phyloP scores from a whole-genome alignment of 768 basidiomycete species.

The Amanita exitialis region DNA sequence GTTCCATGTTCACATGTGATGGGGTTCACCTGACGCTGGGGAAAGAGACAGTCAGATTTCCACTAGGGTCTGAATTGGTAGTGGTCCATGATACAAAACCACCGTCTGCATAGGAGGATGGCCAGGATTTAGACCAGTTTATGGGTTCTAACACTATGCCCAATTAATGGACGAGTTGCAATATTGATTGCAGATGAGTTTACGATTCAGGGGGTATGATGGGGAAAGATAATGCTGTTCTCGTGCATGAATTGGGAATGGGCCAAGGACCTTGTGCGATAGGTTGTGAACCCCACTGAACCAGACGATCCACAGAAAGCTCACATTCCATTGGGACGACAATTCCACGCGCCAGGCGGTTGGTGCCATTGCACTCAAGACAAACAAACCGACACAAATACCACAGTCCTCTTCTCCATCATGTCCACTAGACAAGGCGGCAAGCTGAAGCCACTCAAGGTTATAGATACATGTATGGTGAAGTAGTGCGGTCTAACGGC shows the following conservation, averaged over 20 bases:
- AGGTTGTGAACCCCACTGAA: slow-evolving; percentile 14
- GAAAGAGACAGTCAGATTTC: slow-evolving; percentile 51
- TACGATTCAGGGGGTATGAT: slow-evolving; percentile 60
- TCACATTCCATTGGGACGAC: slow-evolving; percentile 15
- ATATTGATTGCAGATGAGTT: slow-evolving; percentile 11
- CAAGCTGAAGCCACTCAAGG: slow-evolving; percentile 85
- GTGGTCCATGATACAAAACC: slow-evolving; percentile 52
- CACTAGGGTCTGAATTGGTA: slow-evolving; percentile 27
- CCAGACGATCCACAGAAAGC: slow-evolving; percentile 23
- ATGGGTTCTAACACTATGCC: slow-evolving; percentile 38
- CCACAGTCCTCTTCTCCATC: slow-evolving; percentile 7
- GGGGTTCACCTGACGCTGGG: slow-evolving; percentile 43
- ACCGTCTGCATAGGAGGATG: slow-evolving; percentile 60
- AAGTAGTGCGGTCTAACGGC: background rate
- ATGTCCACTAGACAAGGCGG: slow-evolving; percentile 73
- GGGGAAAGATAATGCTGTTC: slow-evolving; percentile 81
- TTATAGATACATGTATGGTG: slow-evolving; percentile 13
- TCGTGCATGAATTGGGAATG: slow-evolving; percentile 76
- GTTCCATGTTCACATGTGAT: background rate
- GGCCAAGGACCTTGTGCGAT: slow-evolving; percentile 45
- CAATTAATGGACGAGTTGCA: slow-evolving; percentile 1
- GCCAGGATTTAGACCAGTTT: slow-evolving; percentile 39
- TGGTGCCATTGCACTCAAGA: background rate
- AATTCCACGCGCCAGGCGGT: background rate
- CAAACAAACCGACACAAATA: slow-evolving; percentile 7